Evolutionary conservation across 306 rosid genomes (phyloP), one percentile per base, ranked within the genome.

Genomic region (Trifolium repens): DNA sequence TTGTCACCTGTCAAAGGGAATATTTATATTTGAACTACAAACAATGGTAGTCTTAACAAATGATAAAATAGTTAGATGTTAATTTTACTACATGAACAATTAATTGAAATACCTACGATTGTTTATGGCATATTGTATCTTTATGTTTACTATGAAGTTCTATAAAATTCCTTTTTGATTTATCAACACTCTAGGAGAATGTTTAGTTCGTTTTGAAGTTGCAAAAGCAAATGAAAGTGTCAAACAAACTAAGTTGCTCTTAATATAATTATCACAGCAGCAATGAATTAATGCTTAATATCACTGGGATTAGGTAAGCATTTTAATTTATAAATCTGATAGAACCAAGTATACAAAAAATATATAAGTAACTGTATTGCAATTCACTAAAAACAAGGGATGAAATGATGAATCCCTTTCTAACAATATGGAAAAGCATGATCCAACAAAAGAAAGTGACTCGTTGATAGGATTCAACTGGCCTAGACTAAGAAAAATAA

Each of bases 1-100:
- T 17, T 63, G 54, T 47, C 44, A 66, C 72, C 49, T 81, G 15
- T 27, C 35, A 57, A 58, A 66, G 69, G 46, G 49, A 66, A 72
- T 52, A 50, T 77, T 59, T 64, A 59, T 17, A 15, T 8, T 1
- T 15, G 7, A 26, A 59, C 2, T 0, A 15, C 71, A 77, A 46
- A 35, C 65, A 54, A 24, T 7, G 9, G 15, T 53, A 64, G 19
- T 47, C 27, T 65, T 64, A 34, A 40, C 53, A 65, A 65, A 35
- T 59, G 69, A 75, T 2, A 11, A 39, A 61, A 49, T 59, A 37
- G 40, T 55, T 64, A 37, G 46, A 59, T 65, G 16, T 12, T 60
- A 52, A 60, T 35, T 19, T 52, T 67, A 43, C 35, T 66, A 22
- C 12, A 14, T 19, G 30, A 74, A 64, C 54, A 37, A 39, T 53